A percentile compares a stretch with the other conserved stretches of the same genome.
These are phyloP conservation scores for Fusarium paranaense DNA, from an alignment of 2,329 filamentous ascomycete genomes.

Conservation along the genomic window DNA sequence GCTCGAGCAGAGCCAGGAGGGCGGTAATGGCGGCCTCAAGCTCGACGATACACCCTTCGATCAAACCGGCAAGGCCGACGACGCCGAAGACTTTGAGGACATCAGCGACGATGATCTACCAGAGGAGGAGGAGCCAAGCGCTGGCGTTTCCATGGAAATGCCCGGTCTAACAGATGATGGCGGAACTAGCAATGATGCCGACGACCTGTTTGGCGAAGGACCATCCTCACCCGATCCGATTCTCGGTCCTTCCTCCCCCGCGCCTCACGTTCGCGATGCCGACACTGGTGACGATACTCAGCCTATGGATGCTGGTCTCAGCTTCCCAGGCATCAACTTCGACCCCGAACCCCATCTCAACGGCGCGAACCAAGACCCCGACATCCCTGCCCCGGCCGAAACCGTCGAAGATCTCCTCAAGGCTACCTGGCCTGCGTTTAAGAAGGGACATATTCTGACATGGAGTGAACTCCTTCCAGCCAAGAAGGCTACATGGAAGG, in stretches of 20 bases:
- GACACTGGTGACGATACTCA: slow-evolving; percentile 52
- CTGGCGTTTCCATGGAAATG: slow-evolving; percentile 58
- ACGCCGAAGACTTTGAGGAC: slow-evolving; percentile 91
- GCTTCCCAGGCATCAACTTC: slow-evolving; percentile 60
- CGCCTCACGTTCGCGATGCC: slow-evolving; percentile 55
- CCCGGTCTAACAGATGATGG: slow-evolving; percentile 70
- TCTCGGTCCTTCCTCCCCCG: slow-evolving; percentile 58
- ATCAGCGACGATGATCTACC: slow-evolving; percentile 93
- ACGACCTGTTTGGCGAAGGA: slow-evolving; percentile 77
- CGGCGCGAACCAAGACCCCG: slow-evolving; percentile 68
- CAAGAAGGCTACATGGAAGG: slow-evolving; percentile 81
- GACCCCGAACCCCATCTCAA: slow-evolving; percentile 58
- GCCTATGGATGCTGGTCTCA: slow-evolving; percentile 46
- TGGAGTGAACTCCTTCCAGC: slow-evolving; percentile 88
- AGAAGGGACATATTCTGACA: slow-evolving; percentile 77
- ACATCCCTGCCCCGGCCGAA: slow-evolving; percentile 77
- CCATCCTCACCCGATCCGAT: slow-evolving; percentile 62
- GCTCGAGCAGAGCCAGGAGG: slow-evolving; percentile 56
- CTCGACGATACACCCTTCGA: slow-evolving; percentile 65
- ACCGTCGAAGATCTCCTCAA: slow-evolving; percentile 81
- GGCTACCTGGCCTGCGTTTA: slow-evolving; percentile 84
- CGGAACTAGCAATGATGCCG: slow-evolving; percentile 69
- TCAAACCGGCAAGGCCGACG: slow-evolving; percentile 84
- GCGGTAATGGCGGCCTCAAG: slow-evolving; percentile 52
- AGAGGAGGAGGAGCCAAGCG: slow-evolving; percentile 75